Conservation (phyloP, 116 monocot genomes). For the Papilionanthe hybrid region DNA sequence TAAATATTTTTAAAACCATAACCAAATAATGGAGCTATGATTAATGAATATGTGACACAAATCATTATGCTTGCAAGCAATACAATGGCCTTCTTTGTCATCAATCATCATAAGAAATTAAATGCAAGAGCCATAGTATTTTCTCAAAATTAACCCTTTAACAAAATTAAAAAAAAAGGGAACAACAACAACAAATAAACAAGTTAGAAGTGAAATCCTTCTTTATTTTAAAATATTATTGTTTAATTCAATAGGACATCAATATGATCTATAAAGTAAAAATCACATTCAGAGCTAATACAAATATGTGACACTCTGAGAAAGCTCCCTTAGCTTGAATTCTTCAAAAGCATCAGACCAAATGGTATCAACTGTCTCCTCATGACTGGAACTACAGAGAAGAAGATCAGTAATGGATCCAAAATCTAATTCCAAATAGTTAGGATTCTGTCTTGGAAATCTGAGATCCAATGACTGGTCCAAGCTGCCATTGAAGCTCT, state of each 20-base stretch:
- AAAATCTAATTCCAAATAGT: background rate
- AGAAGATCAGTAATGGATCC: background rate
- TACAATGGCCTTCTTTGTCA: too few relatives aligned
- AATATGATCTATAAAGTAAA: background rate
- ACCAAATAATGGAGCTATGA: too few relatives aligned
- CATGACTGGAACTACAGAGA: slow-evolving; percentile 1
- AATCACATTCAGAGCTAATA: background rate
- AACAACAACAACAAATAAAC: background rate
- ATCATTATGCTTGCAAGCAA: too few relatives aligned
- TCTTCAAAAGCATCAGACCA: slow-evolving; percentile 3
- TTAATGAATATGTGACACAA: too few relatives aligned
- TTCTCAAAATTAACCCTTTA: background rate
- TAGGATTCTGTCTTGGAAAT: background rate
- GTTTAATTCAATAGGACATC: background rate
- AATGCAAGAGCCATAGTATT: too few relatives aligned
- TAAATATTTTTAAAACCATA: too few relatives aligned
- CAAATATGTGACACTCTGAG: background rate
- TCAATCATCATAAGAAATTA: too few relatives aligned
- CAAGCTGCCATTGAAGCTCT: background rate
- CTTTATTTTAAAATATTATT: background rate
- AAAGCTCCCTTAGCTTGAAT: background rate
- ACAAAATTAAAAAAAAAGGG: background rate
- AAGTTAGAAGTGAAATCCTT: background rate
- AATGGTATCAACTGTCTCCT: background rate
- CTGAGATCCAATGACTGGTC: background rate